These are phyloP conservation scores for Vicia villosa DNA, from an alignment of 306 rosid genomes.

Conservation along the genomic window DNA sequence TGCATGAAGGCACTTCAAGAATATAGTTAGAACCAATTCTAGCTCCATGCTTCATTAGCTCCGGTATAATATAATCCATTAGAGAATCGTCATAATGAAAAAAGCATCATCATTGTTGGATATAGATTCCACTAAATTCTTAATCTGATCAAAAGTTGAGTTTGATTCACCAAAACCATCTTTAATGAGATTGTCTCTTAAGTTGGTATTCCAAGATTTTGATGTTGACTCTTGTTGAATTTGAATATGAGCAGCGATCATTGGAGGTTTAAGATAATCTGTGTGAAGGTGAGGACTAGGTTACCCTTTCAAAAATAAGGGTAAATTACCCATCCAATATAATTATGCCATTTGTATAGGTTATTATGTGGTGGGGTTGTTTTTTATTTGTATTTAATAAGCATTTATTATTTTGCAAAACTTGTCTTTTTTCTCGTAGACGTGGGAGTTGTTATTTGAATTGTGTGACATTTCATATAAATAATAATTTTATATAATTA, in stretches of 20 bases:
- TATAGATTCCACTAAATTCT: conserved; percentile 43
- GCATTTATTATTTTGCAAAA: no score
- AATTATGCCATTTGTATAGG: no score
- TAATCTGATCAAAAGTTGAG: conserved; percentile 38
- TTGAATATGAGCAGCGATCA: conserved; percentile 8
- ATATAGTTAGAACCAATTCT: background rate
- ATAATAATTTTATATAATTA: no score
- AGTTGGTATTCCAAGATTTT: conserved; percentile 24
- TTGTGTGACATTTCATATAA: no score
- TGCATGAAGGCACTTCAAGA: conserved; percentile 37
- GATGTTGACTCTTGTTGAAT: conserved; percentile 29
- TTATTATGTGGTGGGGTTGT: no score
- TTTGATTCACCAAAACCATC: conserved; percentile 21
- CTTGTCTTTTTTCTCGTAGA: no score
- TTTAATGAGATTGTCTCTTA: conserved; percentile 25
- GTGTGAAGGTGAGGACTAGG: no score
- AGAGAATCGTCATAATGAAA: background rate
- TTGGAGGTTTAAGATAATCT: background rate
- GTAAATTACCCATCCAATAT: no score
- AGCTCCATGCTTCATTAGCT: conserved; percentile 23
- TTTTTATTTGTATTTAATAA: no score
- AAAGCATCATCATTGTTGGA: conserved; percentile 33
- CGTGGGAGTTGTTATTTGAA: no score
- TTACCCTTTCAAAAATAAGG: no score
- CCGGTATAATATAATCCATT: conserved; percentile 14